These are phyloP conservation scores for Sisymbrium irio DNA, from an alignment of 345 rosid species.

Conservation along the genomic window DNA sequence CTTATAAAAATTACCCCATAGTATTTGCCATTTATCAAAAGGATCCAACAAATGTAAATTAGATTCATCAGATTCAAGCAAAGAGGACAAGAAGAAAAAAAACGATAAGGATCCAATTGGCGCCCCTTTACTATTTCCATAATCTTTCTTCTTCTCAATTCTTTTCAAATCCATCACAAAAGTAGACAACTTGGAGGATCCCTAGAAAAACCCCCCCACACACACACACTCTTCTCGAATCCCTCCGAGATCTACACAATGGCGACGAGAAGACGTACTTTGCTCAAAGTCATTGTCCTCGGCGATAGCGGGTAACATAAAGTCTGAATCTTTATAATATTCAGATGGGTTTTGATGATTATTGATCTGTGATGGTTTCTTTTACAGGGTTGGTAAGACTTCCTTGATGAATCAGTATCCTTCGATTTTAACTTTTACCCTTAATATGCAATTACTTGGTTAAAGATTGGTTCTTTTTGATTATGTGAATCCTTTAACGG, in stretches of 20 bases:
- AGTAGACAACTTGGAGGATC: slow-evolving; percentile 9
- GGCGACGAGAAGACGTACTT: slow-evolving; percentile 84
- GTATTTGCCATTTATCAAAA: not conserved
- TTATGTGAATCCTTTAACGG: slow-evolving; percentile 31
- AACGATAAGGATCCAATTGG: slow-evolving; percentile 35
- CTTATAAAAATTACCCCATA: too few relatives aligned
- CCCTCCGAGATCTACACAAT: slow-evolving; percentile 33
- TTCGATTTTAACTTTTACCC: slow-evolving; percentile 1
- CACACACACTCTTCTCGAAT: not conserved
- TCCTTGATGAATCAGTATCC: slow-evolving; percentile 99
- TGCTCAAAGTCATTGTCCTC: slow-evolving; percentile 98
- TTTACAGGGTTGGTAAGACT: slow-evolving; percentile 96
- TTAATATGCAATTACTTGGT: not conserved
- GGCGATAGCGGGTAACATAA: slow-evolving; percentile 90
- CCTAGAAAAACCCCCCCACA: not conserved
- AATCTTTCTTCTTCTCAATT: slow-evolving; percentile 3
- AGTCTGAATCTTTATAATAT: not conserved
- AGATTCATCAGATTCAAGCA: not conserved
- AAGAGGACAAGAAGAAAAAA: not conserved
- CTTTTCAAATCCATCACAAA: not conserved
- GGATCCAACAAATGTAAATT: not conserved
- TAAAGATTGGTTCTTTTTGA: not conserved
- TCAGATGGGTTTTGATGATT: not conserved
- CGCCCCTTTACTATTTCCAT: slow-evolving; percentile 39
- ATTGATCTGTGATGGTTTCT: slow-evolving; percentile 16